phyloP scores from a whole-genome alignment of 2,329 filamentous ascomycete species.

The Curvularia sp. region DNA sequence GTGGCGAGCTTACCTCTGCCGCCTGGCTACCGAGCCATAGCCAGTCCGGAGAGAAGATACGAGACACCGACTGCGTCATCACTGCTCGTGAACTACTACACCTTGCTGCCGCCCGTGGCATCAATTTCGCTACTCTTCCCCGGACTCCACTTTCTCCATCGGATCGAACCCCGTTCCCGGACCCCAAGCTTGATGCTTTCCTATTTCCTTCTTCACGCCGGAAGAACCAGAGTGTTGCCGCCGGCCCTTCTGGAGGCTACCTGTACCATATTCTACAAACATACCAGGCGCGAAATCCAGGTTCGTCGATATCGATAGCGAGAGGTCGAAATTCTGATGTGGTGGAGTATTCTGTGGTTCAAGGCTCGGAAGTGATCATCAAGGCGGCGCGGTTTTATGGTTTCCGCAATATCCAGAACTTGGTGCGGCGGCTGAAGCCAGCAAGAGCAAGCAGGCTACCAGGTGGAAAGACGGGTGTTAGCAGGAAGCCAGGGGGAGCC shows the following conservation, averaged over 20 bases:
- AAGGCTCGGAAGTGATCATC: slow-evolving; percentile 51
- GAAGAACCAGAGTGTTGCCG: slow-evolving; percentile 57
- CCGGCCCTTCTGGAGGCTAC: slow-evolving; percentile 88
- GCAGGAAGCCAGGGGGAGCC: slow-evolving; percentile 73
- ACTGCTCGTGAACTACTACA: slow-evolving; percentile 94
- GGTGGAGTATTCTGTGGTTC: slow-evolving; percentile 77
- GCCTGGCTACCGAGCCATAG: slow-evolving; percentile 64
- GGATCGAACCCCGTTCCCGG: slow-evolving; percentile 70
- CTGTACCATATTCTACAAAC: slow-evolving; percentile 82
- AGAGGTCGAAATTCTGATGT: slow-evolving; percentile 91
- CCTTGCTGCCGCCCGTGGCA: slow-evolving; percentile 78
- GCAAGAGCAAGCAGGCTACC: slow-evolving; percentile 67
- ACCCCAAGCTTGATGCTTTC: slow-evolving; percentile 72
- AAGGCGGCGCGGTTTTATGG: slow-evolving; percentile 84
- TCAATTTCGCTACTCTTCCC: slow-evolving; percentile 78
- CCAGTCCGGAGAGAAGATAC: slow-evolving; percentile 54
- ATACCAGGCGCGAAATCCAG: slow-evolving; percentile 73
- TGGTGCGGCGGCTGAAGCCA: slow-evolving; percentile 90
- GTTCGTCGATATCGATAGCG: slow-evolving; percentile 72
- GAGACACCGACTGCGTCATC: slow-evolving; percentile 97
- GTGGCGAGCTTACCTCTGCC: slow-evolving; percentile 85
- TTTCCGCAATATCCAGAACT: slow-evolving; percentile 97
- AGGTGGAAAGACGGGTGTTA: slow-evolving; percentile 42
- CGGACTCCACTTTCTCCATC: slow-evolving; percentile 59
- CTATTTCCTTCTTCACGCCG: slow-evolving; percentile 65